Evolutionary conservation across 352 stramenopile species (phyloP), one percentile per base, ranked within the genome.

Genomic region (Pythium aphanidermatum): DNA sequence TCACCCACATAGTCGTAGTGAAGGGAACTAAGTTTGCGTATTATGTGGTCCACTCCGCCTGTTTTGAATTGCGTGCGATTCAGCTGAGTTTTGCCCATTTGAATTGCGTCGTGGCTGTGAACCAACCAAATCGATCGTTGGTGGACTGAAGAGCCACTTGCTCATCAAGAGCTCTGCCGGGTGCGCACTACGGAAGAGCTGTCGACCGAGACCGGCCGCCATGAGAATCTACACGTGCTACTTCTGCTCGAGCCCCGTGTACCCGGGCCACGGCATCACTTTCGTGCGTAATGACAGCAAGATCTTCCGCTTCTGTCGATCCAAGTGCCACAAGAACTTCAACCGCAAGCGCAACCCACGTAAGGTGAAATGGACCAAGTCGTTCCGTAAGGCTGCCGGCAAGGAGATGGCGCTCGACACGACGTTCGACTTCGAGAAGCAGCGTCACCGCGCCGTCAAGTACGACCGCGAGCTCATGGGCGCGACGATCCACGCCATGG

Each of bases 311-410:
- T 99, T 99, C 77, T 99, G 97, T 66, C 89, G 97, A 44, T 99
- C 96, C 35, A 99, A 99, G 82, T 99, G 97, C 83, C 96, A 99
- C 86, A 97, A 97, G 58, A 98, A 98, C 70, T 99, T 99, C 62
- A 98, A 98, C 69, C 96, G 96, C 77, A 99, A 99, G 79, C 88
- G 96, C 64, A 99, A 99, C 76, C 97, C 97, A 33, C 89, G 97
- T 45, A 99, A 99, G 78, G 95, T 99, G 13, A 97, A 97, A 70
- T 99, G 97, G 97, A 99, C 97, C 49, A 99, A 99, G 79, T 88
- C 96, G 43, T 99, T 98, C 74, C 86, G 97, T 44, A 98, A 98
- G 70, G 71, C 92, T 12, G 84, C 93, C 7, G 97, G 97, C 51
- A 99, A 99, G 80, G 97, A 99, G 78, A 98, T 99, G 92, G 92